phyloP scores from a whole-genome alignment of 352 stramenopile genomes.

The Aphanomyces cochlioides region DNA sequence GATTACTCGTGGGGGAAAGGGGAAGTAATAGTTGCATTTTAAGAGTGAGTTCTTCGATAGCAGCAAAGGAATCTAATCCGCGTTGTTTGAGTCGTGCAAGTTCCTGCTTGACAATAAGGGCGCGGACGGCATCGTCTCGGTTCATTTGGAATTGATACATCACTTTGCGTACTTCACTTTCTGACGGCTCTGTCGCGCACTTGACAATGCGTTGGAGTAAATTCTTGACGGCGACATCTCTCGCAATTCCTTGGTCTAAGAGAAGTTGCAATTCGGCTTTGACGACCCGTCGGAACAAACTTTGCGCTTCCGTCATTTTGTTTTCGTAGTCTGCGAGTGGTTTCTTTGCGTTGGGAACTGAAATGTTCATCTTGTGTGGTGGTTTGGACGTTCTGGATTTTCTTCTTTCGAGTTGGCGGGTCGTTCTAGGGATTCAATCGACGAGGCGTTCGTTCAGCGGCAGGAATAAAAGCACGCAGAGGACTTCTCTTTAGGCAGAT shows the following conservation, averaged over 20 bases:
- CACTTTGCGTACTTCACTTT: constrained; percentile 60
- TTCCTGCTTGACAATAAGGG: constrained; percentile 85
- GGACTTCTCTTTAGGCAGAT: too few species aligned
- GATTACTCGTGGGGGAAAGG: not conserved
- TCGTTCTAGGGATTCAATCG: not conserved
- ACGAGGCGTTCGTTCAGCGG: not conserved
- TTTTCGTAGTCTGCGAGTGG: constrained; percentile 5
- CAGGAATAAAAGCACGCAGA: too few species aligned
- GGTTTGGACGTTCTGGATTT: not conserved
- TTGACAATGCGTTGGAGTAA: constrained; percentile 72
- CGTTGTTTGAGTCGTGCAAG: constrained; percentile 67
- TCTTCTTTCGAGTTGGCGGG: not conserved
- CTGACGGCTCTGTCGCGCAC: constrained; percentile 54
- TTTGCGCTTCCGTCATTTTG: constrained; percentile 65
- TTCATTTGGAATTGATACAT: constrained; percentile 87
- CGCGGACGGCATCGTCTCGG: constrained; percentile 75
- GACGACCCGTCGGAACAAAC: constrained; percentile 66
- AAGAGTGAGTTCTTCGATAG: constrained; percentile 74
- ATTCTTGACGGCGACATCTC: constrained; percentile 68
- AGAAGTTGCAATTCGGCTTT: constrained; percentile 77
- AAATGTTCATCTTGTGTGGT: constrained; percentile 7
- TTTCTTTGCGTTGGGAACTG: not conserved
- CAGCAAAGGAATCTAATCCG: constrained; percentile 76
- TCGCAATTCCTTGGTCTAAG: constrained; percentile 46
- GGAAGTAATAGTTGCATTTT: constrained; percentile 61